Base-by-base conservation (phyloP, 1,284 basidiomycete species). In the Veloboletus limbatus region DNA sequence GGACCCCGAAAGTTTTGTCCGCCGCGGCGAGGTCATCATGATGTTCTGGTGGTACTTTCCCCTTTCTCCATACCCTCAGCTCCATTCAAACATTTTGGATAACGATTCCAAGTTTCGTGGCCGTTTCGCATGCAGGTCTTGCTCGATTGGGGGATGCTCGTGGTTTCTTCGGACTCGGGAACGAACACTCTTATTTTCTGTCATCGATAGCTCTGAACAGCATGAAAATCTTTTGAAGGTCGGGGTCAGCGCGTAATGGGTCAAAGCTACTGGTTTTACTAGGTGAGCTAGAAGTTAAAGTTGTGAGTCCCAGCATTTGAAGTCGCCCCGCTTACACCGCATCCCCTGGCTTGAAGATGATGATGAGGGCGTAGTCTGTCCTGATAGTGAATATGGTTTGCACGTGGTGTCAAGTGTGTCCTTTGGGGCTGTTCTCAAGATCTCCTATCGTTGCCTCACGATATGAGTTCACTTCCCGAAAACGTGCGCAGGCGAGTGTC, bases 371-470 rank as follows among this genome's bases (percentile, higher is more conserved):
- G 21, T 10, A 17, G 18, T 17, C 21, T 33, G 18, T 14, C 34
- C 27, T 25, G 16, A 36, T 20, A 17, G 20, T 9, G 4, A 17
- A 43, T 34, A 28, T 24, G 3, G 8, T 25, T 18, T 35, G 8
- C 56, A 54, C 36, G 43, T 51, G 56, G 34, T 27, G 16, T 26
- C 8, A 14, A 10, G 24, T 18, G 17, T n/a, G 21, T n/a, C 17
- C 8, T 20, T 8, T 21, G 16, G 4, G n/a, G 1, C 3, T 16
- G 6, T n/a, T 41, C 8, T 22, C 10, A 28, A 27, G 14, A 14
- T 0, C 6, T 4, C 9, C 14, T 14, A 8, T 36, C 5, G 17
- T 39, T 20, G 22, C 14, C 37, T 34, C 28, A 37, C 7, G 25
- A 17, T 2, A n/a, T n/a, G n/a, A n/a, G n/a, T n/a, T n/a, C n/a